A percentile compares a stretch with the other conserved stretches of the same genome.
Evolutionary conservation across 768 basidiomycete genomes (phyloP).

Genomic region (Mrakia hoshinonis): DNA sequence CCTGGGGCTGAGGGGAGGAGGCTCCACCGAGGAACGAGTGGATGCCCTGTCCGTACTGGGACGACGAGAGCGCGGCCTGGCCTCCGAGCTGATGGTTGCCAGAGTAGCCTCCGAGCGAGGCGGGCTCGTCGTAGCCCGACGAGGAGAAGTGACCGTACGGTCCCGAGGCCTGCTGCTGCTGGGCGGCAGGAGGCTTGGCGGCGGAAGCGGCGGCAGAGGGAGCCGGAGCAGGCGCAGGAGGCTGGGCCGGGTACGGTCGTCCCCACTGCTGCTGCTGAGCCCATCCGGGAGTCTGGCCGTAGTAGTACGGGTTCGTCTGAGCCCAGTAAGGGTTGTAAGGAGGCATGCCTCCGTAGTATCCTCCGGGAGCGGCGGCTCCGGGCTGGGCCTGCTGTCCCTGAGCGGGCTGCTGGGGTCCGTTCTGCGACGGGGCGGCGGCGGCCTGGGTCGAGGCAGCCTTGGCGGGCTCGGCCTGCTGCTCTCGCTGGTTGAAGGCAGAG

Average conservation of each 20-base stretch:
- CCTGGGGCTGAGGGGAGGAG: constrained; percentile 20
- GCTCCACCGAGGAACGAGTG: constrained; percentile 30
- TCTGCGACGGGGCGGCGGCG: not conserved
- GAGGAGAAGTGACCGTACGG: constrained; percentile 30
- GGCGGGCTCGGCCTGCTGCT: constrained; percentile 19
- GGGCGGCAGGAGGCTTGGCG: constrained; percentile 18
- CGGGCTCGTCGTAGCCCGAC: constrained; percentile 15
- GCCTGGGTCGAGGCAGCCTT: constrained; percentile 21
- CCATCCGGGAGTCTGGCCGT: constrained; percentile 26
- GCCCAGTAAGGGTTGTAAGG: constrained; percentile 31
- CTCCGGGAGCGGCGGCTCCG: constrained; percentile 19
- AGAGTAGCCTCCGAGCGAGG: constrained; percentile 23
- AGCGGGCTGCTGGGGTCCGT: constrained; percentile 25
- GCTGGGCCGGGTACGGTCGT: constrained; percentile 24
- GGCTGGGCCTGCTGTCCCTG: constrained; percentile 24
- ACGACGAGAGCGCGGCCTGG: constrained; percentile 8
- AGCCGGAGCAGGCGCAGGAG: constrained; percentile 22
- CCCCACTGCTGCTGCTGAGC: constrained; percentile 29
- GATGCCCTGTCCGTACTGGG: constrained; percentile 28
- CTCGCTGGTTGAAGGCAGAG: constrained; percentile 23
- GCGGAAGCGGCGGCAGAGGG: constrained; percentile 18
- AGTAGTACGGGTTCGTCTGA: constrained; percentile 28
- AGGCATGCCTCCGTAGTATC: constrained; percentile 27
- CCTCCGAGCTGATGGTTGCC: not conserved
- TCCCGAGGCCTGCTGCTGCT: constrained; percentile 15